Conservation (phyloP, 768 basidiomycete genomes). For the Amyloporia xantha region DNA sequence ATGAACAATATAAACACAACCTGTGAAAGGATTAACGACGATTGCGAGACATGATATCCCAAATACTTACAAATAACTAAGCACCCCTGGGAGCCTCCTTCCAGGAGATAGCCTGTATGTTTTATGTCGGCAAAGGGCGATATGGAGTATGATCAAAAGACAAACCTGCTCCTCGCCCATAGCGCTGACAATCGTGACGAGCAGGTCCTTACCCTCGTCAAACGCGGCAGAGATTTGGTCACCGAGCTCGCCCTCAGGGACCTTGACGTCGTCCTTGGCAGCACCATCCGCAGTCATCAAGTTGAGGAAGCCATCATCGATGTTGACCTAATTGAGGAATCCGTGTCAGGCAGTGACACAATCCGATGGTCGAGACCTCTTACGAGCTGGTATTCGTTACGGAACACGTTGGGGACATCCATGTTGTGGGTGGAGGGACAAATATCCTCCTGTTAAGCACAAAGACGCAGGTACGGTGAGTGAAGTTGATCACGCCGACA, state of each 20-base stretch:
- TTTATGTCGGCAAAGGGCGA: constrained; percentile 1
- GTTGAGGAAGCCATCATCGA: constrained; percentile 94
- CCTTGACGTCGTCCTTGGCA: constrained; percentile 89
- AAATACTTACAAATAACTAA: constrained; percentile 1
- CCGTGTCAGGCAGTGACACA: too few species aligned
- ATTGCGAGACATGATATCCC: neutral
- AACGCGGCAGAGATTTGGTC: constrained; percentile 60
- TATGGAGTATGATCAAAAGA: neutral
- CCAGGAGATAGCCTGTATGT: constrained; percentile 61
- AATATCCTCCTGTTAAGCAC: constrained; percentile 73
- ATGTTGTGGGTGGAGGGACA: constrained; percentile 99
- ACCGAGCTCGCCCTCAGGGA: constrained; percentile 85
- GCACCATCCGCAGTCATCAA: constrained; percentile 78
- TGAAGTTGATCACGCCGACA: neutral
- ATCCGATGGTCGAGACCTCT: constrained; percentile 22
- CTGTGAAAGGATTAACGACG: neutral
- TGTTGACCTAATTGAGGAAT: constrained; percentile 51
- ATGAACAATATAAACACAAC: constrained; percentile 6
- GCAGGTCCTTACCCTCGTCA: constrained; percentile 81
- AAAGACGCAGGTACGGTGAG: neutral
- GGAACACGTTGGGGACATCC: constrained; percentile 93
- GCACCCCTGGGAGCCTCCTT: constrained; percentile 82
- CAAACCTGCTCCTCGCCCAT: constrained; percentile 87
- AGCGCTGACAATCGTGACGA: constrained; percentile 80
- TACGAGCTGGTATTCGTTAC: constrained; percentile 89